Percentiles rank a stretch among this genome's conserved stretches.
Evolutionary conservation across 805 yeast species (phyloP).

Genomic region (Metschnikowia aberdeeniae): DNA sequence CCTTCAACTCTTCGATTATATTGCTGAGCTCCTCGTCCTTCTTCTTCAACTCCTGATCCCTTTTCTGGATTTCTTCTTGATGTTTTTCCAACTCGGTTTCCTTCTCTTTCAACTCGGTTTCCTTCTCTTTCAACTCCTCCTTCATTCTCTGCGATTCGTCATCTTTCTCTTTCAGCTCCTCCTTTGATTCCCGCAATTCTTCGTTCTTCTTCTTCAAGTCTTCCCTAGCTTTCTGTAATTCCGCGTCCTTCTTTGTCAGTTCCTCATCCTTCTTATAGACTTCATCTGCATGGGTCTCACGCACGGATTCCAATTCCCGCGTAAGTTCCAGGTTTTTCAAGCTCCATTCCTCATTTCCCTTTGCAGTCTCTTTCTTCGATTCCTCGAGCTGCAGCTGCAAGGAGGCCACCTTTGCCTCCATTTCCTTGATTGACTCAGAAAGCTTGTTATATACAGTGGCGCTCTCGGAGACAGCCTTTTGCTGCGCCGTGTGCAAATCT

Average conservation of each 20-base stretch:
- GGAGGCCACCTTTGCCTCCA: slow-evolving; percentile 2
- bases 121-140: not conserved
- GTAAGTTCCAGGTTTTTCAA: not conserved
- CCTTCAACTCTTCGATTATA: slow-evolving; percentile 1
- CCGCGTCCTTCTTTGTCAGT: too few species aligned
- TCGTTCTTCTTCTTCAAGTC: slow-evolving; percentile 3
- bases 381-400: slow-evolving; percentile 7
- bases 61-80: too few species aligned
- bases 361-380: not conserved
- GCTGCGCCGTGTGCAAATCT: not conserved
- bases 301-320: not conserved
- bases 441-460: not conserved
- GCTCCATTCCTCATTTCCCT: not conserved
- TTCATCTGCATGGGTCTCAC: not conserved
- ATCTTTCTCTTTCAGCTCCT: not conserved
- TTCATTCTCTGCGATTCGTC: not conserved
- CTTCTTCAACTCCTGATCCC: slow-evolving; percentile 2
- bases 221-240: not conserved
- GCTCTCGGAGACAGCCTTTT: not conserved
- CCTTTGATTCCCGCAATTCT: slow-evolving; percentile 3
- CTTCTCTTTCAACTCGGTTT: not conserved
- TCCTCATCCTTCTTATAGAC: too few species aligned
- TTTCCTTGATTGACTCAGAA: not conserved
- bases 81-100: not conserved
- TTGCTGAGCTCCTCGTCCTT: not conserved